These are phyloP conservation scores for Tetrahymena malaccensis DNA, from an alignment of 73 alveolate genomes.

Conservation along the genomic window DNA sequence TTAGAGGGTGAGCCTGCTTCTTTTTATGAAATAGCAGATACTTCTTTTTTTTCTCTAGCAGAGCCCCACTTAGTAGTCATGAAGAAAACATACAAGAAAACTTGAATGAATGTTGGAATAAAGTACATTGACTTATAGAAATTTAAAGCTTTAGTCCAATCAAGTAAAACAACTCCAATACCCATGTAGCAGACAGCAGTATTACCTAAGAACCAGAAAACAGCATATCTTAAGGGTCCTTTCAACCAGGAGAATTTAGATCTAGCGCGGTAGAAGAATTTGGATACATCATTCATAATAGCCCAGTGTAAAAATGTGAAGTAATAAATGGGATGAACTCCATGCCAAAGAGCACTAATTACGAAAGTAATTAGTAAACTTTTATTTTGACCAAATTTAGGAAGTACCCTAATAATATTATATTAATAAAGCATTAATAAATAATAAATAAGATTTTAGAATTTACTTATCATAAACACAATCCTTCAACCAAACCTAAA, in stretches of 20 bases:
- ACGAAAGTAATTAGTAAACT: slow-evolving; percentile 1
- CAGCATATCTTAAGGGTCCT: neutral
- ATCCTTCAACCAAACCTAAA: slow-evolving; percentile 28
- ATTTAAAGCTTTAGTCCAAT: neutral
- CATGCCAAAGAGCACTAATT: slow-evolving; percentile 16
- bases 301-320: slow-evolving; percentile 29
- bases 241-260: slow-evolving; percentile 13
- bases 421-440: neutral
- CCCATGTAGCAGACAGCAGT: neutral
- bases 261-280: slow-evolving; percentile 18
- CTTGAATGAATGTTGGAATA: neutral
- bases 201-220: neutral
- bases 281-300: slow-evolving; percentile 12
- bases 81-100: neutral
- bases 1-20: neutral
- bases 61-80: neutral
- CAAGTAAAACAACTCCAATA: neutral
- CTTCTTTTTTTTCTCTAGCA: neutral
- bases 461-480: slow-evolving; percentile 26
- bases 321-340: slow-evolving; percentile 13
- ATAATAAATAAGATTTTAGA: too few relatives aligned
- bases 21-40: neutral
- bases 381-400: neutral
- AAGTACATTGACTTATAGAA: neutral
- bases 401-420: neutral